A percentile compares a stretch with the other conserved stretches of the same genome.
Evolutionary conservation across 345 rosid species (phyloP).

Genomic region (Nephelium lappaceum): DNA sequence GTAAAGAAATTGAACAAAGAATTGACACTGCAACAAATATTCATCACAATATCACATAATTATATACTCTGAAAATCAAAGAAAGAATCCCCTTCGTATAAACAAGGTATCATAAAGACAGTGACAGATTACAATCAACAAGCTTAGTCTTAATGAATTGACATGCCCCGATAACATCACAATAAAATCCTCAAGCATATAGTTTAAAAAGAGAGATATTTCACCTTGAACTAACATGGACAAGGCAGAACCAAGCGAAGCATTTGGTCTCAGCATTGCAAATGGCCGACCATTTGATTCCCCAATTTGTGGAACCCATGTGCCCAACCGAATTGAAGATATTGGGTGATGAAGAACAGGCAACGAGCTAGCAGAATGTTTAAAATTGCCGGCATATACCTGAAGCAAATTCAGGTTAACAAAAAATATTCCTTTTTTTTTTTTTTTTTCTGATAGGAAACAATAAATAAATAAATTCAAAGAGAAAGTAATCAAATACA

Average conservation of each 20-base stretch:
- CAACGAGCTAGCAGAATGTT: slow-evolving; percentile 79
- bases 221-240: slow-evolving; percentile 77
- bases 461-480: background rate
- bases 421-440: slow-evolving; percentile 10
- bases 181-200: background rate
- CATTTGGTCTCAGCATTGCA: slow-evolving; percentile 70
- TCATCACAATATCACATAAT: background rate
- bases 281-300: slow-evolving; percentile 66
- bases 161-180: background rate
- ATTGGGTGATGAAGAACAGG: slow-evolving; percentile 91
- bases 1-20: background rate
- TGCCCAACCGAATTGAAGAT: slow-evolving; percentile 77
- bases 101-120: background rate
- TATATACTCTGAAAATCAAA: background rate
- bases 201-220: background rate
- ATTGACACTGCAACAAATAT: background rate
- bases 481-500: background rate
- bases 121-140: background rate
- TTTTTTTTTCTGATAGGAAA: too few species aligned
- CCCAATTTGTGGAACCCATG: slow-evolving; percentile 93
- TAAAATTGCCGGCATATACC: slow-evolving; percentile 95
- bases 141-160: background rate
- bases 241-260: slow-evolving; percentile 75
- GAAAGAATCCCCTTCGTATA: background rate
- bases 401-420: slow-evolving; percentile 41